Evolutionary conservation across 371 early-diverging fungal species (phyloP), one percentile per base, ranked within the genome.

Genomic region (Saksenaea vasiformis): DNA sequence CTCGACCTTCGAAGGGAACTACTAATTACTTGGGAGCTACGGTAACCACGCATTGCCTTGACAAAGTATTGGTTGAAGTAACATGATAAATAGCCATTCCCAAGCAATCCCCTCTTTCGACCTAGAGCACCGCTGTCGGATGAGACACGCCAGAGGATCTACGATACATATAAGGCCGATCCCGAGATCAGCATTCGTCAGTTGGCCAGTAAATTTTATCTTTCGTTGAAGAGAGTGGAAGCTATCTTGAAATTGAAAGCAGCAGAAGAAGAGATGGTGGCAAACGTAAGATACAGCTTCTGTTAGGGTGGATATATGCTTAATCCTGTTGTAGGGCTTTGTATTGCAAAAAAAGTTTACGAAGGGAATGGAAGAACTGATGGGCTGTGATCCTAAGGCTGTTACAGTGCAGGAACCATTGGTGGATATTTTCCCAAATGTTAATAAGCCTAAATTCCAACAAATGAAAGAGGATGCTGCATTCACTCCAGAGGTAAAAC

Each of bases 201-300:
- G 41, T 83, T 96, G 56, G 95, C 92, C 15, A 84, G 79, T 13
- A 80, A 86, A 55, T 91, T 80, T 72, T 74, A 76, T n/a, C 66
- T 96, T 9, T 92, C 96, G 14, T 87, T 96, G 68, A 89, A 87
- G 64, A 87, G 98, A 54, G 87, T 93, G 7, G 90, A 95, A 75
- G 98, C 95, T n/a, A 88, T 97, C 58, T 74, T 97, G 59, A 86
- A 90, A 58, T 78, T 96, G 58, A 96, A 96, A 76, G 85, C 89
- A 8, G 69, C 87, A 31, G 94, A 93, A 74, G 80, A 85, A 66
- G 82, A 90, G 41, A 79, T 88, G 89, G 73, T 82, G 26, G 69
- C 73, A 43, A 77, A 87, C 58, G 88, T 88, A 80, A 56, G 58
- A 39, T 24, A 24, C 5, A 14, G 19, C 5, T 65, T 70, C 43